Percentiles rank a stretch among this genome's conserved stretches.
These are phyloP conservation scores for Haplosporangium sp. DNA, from an alignment of 371 early-diverging fungal species.

Conservation along the genomic window DNA sequence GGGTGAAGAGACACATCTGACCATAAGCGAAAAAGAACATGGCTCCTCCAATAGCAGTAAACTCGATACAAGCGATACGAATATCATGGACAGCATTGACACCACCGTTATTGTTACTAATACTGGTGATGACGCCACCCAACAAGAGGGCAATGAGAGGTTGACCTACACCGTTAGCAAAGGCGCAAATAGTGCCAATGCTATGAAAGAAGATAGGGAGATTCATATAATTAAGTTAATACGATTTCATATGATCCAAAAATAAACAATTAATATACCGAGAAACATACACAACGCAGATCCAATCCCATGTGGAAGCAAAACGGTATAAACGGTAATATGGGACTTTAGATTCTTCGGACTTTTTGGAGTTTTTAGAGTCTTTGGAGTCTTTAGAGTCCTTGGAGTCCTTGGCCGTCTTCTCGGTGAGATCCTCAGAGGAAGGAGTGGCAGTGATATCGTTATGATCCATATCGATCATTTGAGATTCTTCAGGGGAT, in stretches of 20 bases:
- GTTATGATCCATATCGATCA: constrained; percentile 25
- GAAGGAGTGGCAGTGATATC: constrained; percentile 40
- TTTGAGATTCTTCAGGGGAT: background rate
- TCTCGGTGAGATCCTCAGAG: constrained; percentile 21
- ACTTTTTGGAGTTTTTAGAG: background rate
- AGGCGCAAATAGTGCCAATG: constrained; percentile 41
- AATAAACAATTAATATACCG: background rate
- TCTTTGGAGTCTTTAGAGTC: constrained; percentile 12
- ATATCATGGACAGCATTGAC: constrained; percentile 45
- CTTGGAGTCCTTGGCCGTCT: constrained; percentile 42
- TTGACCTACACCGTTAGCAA: constrained; percentile 47
- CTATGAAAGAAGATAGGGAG: constrained; percentile 11
- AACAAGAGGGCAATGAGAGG: constrained; percentile 57
- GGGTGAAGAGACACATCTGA: constrained; percentile 62
- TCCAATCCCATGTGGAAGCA: constrained; percentile 69
- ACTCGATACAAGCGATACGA: constrained; percentile 44
- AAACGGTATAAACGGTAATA: constrained; percentile 74
- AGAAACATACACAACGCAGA: constrained; percentile 67
- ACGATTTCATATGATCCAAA: background rate
- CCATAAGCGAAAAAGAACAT: constrained; percentile 61
- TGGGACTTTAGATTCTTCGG: constrained; percentile 59
- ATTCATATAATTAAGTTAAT: background rate
- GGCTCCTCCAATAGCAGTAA: constrained; percentile 63
- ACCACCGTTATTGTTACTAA: constrained; percentile 31
- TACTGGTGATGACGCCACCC: constrained; percentile 55